phyloP scores from a whole-genome alignment of 768 basidiomycete genomes.

The Leccinum longicurvipes region DNA sequence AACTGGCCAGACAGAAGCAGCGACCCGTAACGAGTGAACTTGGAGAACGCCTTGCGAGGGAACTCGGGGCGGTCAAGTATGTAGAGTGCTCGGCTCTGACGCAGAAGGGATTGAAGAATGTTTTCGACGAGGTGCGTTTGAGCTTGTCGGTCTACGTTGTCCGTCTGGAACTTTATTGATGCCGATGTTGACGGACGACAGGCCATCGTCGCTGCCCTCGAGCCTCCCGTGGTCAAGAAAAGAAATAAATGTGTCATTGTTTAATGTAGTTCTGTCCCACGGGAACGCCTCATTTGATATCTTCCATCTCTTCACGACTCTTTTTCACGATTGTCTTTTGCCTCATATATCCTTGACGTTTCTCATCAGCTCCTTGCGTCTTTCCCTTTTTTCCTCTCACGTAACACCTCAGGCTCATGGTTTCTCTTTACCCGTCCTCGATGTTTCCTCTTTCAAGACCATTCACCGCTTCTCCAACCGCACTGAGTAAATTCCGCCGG shows the following conservation, averaged over 20 bases:
- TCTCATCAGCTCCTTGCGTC: constrained; percentile 21
- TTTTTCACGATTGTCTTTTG: constrained; percentile 28
- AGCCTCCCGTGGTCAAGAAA: constrained; percentile 91
- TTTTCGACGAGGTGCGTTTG: constrained; percentile 92
- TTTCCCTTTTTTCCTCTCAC: constrained; percentile 11
- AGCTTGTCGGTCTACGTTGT: neutral
- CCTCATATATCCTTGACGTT: constrained; percentile 37
- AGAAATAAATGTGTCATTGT: constrained; percentile 79
- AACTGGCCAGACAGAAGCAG: constrained; percentile 95
- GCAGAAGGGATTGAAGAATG: constrained; percentile 99
- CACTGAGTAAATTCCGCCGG: constrained; percentile 28
- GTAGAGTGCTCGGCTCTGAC: constrained; percentile 99
- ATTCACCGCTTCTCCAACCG: constrained; percentile 15
- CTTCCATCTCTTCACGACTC: constrained; percentile 35
- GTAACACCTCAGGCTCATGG: constrained; percentile 25
- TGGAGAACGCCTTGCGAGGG: constrained; percentile 93
- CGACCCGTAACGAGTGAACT: constrained; percentile 82
- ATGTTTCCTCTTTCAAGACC: constrained; percentile 15
- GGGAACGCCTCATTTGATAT: constrained; percentile 30
- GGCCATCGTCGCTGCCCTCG: constrained; percentile 98
- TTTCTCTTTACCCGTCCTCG: constrained; percentile 24
- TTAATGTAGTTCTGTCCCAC: constrained; percentile 42
- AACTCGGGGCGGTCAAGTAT: constrained; percentile 97
- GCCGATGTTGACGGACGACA: constrained; percentile 6
- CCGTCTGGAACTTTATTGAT: constrained; percentile 6